Percentiles rank a stretch among this genome's conserved stretches.
phyloP scores from a whole-genome alignment of 345 rosid species.

The Draba incana region DNA sequence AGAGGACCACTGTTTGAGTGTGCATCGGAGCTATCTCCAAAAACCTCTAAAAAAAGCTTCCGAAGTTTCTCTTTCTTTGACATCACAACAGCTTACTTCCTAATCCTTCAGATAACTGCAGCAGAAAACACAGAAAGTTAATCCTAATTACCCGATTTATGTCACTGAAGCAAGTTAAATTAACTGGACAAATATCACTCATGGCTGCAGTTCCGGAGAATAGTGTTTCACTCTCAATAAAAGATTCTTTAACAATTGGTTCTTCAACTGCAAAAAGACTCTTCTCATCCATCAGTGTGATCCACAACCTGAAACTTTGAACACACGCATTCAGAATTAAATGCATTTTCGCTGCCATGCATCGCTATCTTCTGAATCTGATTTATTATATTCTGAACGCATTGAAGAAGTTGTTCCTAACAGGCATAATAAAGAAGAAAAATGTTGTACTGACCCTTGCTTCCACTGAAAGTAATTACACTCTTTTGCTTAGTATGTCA shows the following conservation, averaged over 20 bases:
- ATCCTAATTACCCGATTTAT: not conserved
- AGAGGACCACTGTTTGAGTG: no score
- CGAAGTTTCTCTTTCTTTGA: no score
- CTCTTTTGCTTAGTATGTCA: conserved; percentile 18
- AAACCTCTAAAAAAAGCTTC: no score
- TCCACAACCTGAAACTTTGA: conserved; percentile 13
- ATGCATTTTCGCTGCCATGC: conserved; percentile 54
- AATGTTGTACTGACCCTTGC: not conserved
- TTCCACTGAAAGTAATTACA: not conserved
- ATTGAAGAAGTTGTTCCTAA: conserved; percentile 34
- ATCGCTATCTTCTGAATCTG: conserved; percentile 52
- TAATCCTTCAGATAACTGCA: conserved; percentile 38
- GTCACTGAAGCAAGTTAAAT: conserved; percentile 14
- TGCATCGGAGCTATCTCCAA: no score
- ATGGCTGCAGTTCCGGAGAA: conserved; percentile 44
- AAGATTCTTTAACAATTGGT: conserved; percentile 1
- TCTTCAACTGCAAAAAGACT: conserved; percentile 18
- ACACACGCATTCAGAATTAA: not conserved
- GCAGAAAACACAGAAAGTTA: conserved; percentile 18
- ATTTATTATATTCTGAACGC: conserved; percentile 42
- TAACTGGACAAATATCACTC: conserved; percentile 42
- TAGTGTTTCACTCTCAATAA: not conserved
- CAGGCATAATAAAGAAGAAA: not conserved
- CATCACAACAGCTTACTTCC: conserved; percentile 40
- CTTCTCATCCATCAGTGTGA: not conserved